Evolutionary conservation across 352 stramenopile genomes (phyloP).

Genomic region (Globisporangium solare): DNA sequence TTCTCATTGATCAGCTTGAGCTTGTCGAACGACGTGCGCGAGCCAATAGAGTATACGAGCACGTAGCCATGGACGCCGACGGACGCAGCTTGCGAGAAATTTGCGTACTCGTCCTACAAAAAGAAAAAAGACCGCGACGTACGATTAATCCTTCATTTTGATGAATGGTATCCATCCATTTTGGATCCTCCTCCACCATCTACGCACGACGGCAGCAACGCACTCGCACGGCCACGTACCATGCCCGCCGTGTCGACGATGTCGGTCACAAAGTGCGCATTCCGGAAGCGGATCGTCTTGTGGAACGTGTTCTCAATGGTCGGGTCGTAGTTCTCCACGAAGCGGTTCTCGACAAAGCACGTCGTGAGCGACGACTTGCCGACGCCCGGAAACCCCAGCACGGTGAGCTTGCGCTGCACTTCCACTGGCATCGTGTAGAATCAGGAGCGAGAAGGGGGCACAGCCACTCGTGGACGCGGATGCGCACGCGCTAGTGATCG

Average conservation of each 20-base stretch:
- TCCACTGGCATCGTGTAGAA: conserved; percentile 79
- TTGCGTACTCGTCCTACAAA: conserved; percentile 92
- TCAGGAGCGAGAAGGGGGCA: background rate
- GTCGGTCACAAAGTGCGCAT: conserved; percentile 95
- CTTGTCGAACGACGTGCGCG: conserved; percentile 92
- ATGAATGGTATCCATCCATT: background rate
- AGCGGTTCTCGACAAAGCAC: conserved; percentile 92
- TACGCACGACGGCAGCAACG: background rate
- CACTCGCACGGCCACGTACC: conserved; percentile 26
- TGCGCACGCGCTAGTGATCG: no score
- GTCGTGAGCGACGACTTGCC: conserved; percentile 95
- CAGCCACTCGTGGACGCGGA: background rate
- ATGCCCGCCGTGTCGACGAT: conserved; percentile 97
- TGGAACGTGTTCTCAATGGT: conserved; percentile 97
- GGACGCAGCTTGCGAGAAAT: conserved; percentile 93
- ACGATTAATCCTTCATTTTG: no score
- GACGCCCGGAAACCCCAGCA: conserved; percentile 93
- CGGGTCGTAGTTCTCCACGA: conserved; percentile 92
- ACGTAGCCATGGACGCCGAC: conserved; percentile 95
- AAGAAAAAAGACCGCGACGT: background rate
- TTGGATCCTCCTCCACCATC: background rate
- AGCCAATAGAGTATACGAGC: conserved; percentile 93
- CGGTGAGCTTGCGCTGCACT: conserved; percentile 94
- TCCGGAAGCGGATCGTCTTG: conserved; percentile 95
- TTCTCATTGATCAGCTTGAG: conserved; percentile 94